Evolutionary conservation across 2,329 filamentous ascomycete species (phyloP), one percentile per base, ranked within the genome.

Genomic region (Mycogone perniciosa): DNA sequence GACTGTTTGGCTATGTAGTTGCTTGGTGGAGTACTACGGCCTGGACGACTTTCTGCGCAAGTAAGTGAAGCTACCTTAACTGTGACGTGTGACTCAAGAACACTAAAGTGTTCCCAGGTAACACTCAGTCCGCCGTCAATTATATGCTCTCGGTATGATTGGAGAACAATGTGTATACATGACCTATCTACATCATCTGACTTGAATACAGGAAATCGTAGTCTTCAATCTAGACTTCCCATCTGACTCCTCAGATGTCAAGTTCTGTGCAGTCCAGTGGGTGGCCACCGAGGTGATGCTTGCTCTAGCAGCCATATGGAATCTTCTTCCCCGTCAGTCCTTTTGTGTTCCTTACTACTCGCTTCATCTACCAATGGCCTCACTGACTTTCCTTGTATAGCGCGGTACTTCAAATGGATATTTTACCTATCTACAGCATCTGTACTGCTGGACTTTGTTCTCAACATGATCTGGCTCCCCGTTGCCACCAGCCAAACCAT

Each of bases 21-120:
- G 79, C 79, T 0, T 82, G 79, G 79, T 82, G 79, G 79, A 79
- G 75, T 57, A 81, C 77, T 0, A 82, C 79, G 0, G 79, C 80
- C 1, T 82, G 79, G 79, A 82, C 79, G 2, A 82, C 75, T 0
- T 78, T 78, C 50, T 77, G 75, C 60, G 75, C 75, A 3, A 78
- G 75, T 69, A 60, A 51, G 65, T 47, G 31, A 26, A 44, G 20
- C 8, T 20, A 20, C 20, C 20, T 20, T 20, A 20, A 20, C 20
- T 20, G 20, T 20, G 20, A 20, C 20, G 20, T 20, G 20, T 20
- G 20, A 3, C 20, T 20, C 20, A 20, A 20, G 20, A 20, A 3
- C 3, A 20, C 20, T 27, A 42, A 42, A 4, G 26, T 3, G 11
- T 11, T 33, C 31, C 9, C 30, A 72, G 70, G 70, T 54, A 77